Conservation (phyloP, 805 yeast species). For the Spathaspora hagerdaliae region DNA sequence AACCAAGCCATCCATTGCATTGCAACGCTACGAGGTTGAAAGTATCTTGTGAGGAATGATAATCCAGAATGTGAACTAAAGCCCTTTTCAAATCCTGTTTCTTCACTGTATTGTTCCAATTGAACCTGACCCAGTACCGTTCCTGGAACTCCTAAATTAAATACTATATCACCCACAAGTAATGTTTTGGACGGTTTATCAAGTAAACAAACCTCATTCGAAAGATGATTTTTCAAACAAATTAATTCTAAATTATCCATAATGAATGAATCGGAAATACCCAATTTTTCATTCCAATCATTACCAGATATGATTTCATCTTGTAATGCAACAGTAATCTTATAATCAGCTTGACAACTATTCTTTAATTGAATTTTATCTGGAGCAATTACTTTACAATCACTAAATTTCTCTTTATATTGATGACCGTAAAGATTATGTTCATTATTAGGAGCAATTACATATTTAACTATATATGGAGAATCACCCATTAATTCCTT, state of each 20-base stretch:
- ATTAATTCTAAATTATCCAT: constrained; percentile 42
- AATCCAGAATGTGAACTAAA: constrained; percentile 38
- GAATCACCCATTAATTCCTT: constrained; percentile 15
- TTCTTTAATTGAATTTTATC: constrained; percentile 28
- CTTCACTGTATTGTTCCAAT: constrained; percentile 33
- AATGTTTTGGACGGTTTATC: constrained; percentile 42
- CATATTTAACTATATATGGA: constrained; percentile 19
- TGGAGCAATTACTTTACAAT: constrained; percentile 39
- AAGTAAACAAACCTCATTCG: constrained; percentile 48
- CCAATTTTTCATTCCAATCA: constrained; percentile 16
- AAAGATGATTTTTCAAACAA: constrained; percentile 45
- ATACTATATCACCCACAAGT: constrained; percentile 51
- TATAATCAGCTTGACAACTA: constrained; percentile 32
- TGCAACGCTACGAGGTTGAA: constrained; percentile 34
- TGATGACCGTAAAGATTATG: constrained; percentile 56
- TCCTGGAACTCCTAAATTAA: constrained; percentile 41
- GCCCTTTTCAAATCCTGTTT: constrained; percentile 38
- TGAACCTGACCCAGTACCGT: constrained; percentile 1
- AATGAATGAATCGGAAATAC: constrained; percentile 27
- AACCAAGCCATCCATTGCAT: constrained; percentile 14
- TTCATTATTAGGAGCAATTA: constrained; percentile 53
- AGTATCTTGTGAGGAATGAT: constrained; percentile 28
- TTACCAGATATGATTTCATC: constrained; percentile 18
- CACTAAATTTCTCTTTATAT: constrained; percentile 27
- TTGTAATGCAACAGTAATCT: constrained; percentile 25